These are phyloP conservation scores for Ogataea pini DNA, from an alignment of 805 yeast genomes.

Conservation along the genomic window DNA sequence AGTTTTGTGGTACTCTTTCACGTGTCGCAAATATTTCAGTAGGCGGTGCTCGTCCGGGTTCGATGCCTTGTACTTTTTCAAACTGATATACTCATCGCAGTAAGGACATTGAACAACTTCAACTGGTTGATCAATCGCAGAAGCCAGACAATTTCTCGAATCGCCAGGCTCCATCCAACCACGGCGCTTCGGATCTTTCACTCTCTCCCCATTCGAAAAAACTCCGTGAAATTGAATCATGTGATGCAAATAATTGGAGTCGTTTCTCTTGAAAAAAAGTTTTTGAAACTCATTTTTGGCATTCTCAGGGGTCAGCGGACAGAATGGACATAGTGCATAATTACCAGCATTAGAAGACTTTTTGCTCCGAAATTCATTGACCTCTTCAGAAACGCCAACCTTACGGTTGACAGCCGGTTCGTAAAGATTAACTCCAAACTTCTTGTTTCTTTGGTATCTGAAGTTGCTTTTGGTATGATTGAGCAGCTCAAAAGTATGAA, in stretches of 20 bases:
- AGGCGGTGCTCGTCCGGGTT: slow-evolving; percentile 25
- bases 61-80: slow-evolving; percentile 23
- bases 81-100: slow-evolving; percentile 25
- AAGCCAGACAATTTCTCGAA: neutral
- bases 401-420: slow-evolving; percentile 29
- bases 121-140: slow-evolving; percentile 12
- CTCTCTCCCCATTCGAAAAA: slow-evolving; percentile 32
- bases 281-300: slow-evolving; percentile 17
- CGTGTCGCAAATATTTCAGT: slow-evolving; percentile 33
- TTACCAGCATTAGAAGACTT: slow-evolving; percentile 24
- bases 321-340: slow-evolving; percentile 33
- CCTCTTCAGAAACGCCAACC: neutral
- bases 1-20: slow-evolving; percentile 31
- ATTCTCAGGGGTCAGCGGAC: slow-evolving; percentile 23
- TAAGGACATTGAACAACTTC: slow-evolving; percentile 33
- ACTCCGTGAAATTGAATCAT: slow-evolving; percentile 36
- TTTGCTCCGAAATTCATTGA: slow-evolving; percentile 6
- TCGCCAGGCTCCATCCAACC: slow-evolving; percentile 24
- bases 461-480: slow-evolving; percentile 9
- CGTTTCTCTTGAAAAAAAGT: slow-evolving; percentile 31
- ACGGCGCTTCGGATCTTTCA: slow-evolving; percentile 26
- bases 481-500: slow-evolving; percentile 14
- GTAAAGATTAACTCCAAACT: slow-evolving; percentile 18
- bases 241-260: slow-evolving; percentile 35
- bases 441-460: slow-evolving; percentile 22